Evolutionary conservation across 2,329 filamentous ascomycete genomes (phyloP).

Genomic region (Ophiostoma pallidulum): DNA sequence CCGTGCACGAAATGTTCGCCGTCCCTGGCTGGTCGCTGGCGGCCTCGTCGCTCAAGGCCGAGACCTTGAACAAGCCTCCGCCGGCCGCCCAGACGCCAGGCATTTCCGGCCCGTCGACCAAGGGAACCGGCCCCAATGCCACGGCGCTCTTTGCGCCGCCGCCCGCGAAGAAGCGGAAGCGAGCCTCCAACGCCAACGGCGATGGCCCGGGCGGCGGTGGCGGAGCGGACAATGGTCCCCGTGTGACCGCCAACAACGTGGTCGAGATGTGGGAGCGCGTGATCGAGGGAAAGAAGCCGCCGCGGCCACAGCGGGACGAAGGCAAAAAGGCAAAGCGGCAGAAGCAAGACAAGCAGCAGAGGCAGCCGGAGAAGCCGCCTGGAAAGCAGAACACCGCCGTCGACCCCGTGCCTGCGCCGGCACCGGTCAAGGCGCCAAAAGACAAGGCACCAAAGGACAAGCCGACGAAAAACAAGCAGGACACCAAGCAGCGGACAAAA

Average conservation of each 20-base stretch:
- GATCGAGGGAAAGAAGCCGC: constrained; percentile 55
- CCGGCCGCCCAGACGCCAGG: constrained; percentile 16
- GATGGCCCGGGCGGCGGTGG: not conserved
- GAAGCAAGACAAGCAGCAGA: constrained; percentile 17
- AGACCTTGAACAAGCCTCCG: constrained; percentile 39
- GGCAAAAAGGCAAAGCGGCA: constrained; percentile 16
- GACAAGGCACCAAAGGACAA: constrained; percentile 15
- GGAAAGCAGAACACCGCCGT: not conserved
- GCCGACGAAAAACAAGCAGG: constrained; percentile 21
- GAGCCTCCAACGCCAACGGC: constrained; percentile 21
- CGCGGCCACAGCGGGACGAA: constrained; percentile 13
- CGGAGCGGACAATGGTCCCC: not conserved
- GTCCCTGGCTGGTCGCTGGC: constrained; percentile 88
- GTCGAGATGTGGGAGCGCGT: constrained; percentile 70
- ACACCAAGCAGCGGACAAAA: constrained; percentile 14
- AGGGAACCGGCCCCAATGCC: constrained; percentile 13
- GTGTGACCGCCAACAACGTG: constrained; percentile 61
- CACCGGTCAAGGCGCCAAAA: not conserved
- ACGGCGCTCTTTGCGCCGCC: constrained; percentile 1
- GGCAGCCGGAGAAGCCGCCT: not conserved
- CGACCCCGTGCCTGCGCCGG: no score
- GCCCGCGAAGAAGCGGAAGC: constrained; percentile 48
- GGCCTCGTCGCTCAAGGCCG: constrained; percentile 59
- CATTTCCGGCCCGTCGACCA: constrained; percentile 30
- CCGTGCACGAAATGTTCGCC: constrained; percentile 61